Percentiles rank a stretch among this genome's conserved stretches.
Conservation (phyloP, 257 asterid genomes). For the Parsonsia alboflavescens region DNA sequence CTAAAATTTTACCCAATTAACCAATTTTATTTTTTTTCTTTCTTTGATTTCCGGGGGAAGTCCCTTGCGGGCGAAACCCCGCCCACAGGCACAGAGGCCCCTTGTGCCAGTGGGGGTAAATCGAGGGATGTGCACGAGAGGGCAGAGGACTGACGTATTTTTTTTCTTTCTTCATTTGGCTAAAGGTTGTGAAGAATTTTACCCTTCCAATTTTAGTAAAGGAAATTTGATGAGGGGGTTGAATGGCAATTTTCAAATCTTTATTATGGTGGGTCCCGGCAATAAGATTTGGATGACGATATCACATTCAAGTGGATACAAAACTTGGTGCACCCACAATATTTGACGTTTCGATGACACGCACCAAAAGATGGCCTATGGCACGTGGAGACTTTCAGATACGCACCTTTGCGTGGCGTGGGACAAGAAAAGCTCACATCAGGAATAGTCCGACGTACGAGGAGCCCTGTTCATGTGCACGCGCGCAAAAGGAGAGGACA, state of each 20-base stretch:
- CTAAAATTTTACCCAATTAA: too few relatives aligned
- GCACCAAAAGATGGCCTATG: not conserved
- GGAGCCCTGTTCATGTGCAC: constrained; percentile 33
- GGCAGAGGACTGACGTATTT: too few relatives aligned
- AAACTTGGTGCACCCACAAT: not conserved
- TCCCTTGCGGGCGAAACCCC: too few relatives aligned
- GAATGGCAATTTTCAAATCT: not conserved
- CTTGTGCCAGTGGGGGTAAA: too few relatives aligned
- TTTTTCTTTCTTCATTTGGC: not conserved
- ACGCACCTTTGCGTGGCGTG: not conserved
- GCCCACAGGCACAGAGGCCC: too few relatives aligned
- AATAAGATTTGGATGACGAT: constrained; percentile 19
- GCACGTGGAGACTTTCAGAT: not conserved
- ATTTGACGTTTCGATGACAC: not conserved
- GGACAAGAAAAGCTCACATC: too few relatives aligned
- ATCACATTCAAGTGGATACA: not conserved
- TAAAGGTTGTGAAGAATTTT: not conserved
- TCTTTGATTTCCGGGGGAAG: too few relatives aligned
- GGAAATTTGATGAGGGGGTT: not conserved
- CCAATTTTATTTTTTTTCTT: too few relatives aligned
- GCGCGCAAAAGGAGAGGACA: constrained; percentile 21
- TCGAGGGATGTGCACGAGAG: too few relatives aligned
- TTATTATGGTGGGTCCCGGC: constrained; percentile 5
- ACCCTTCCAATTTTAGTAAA: not conserved
- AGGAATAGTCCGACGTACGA: constrained; percentile 19